These are phyloP conservation scores for Suillus lakei DNA, from an alignment of 768 basidiomycete genomes.

Conservation along the genomic window DNA sequence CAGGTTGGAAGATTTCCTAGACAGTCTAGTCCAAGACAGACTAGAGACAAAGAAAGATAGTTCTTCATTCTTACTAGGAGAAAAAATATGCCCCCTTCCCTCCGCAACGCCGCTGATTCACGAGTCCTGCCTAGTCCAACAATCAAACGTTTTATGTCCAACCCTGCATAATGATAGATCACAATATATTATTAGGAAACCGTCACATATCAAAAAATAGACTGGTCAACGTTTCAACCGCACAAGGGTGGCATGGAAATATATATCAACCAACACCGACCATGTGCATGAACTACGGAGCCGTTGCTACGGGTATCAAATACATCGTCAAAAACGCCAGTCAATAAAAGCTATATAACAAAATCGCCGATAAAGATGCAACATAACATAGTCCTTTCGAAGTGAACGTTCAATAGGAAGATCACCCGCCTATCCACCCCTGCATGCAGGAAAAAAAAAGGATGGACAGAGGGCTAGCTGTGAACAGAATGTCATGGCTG, in stretches of 20 bases:
- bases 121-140: not conserved
- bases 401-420: not conserved
- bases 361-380: conserved; percentile 2
- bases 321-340: not conserved
- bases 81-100: no score
- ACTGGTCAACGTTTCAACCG: not conserved
- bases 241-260: not conserved
- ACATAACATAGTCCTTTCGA: not conserved
- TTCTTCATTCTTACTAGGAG: no score
- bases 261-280: not conserved
- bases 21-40: no score
- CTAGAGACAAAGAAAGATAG: no score
- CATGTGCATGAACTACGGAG: not conserved
- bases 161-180: not conserved
- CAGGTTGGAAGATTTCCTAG: no score
- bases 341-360: not conserved
- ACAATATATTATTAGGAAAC: not conserved
- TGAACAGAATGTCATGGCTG: not conserved
- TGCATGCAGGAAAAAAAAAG: not conserved
- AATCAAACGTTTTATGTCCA: not conserved
- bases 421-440: not conserved
- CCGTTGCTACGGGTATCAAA: not conserved
- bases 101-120: not conserved
- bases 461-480: not conserved
- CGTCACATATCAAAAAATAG: not conserved